These are phyloP conservation scores for Globisporangium polare DNA, from an alignment of 352 stramenopile species.

Conservation along the genomic window DNA sequence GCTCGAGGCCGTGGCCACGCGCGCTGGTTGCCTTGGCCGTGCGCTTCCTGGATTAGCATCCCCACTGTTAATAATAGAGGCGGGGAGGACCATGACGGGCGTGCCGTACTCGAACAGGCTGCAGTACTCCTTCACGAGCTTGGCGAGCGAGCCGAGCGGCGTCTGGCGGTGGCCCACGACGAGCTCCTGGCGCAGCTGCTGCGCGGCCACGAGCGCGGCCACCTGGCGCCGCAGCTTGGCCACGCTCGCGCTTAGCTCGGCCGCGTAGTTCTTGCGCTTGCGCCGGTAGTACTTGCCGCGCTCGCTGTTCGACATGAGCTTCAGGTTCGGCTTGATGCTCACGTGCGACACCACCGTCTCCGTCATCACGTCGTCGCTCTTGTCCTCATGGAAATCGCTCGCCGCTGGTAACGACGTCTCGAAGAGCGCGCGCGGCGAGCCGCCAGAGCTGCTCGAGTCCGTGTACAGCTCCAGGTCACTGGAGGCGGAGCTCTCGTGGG, in stretches of 20 bases:
- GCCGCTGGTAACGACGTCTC: neutral
- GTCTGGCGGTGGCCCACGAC: constrained; percentile 17
- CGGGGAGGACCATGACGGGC: constrained; percentile 22
- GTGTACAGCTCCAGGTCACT: neutral
- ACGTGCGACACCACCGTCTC: neutral
- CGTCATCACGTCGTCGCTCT: neutral
- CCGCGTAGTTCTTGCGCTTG: constrained; percentile 43
- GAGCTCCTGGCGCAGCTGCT: constrained; percentile 30
- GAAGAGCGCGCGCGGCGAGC: neutral
- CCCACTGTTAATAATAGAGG: neutral
- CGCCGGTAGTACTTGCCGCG: constrained; percentile 62
- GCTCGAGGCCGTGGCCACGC: constrained; percentile 19
- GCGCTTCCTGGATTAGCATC: neutral
- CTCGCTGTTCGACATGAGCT: constrained; percentile 61
- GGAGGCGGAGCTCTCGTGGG: neutral
- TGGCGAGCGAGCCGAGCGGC: constrained; percentile 20
- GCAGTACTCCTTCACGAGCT: constrained; percentile 50
- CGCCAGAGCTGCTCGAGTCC: constrained; percentile 1
- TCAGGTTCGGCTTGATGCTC: constrained; percentile 27
- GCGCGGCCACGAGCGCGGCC: constrained; percentile 26
- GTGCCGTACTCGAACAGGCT: constrained; percentile 40
- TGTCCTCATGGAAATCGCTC: neutral
- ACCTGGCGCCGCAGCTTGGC: constrained; percentile 47
- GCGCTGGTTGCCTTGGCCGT: constrained; percentile 18
- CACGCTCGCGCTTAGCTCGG: constrained; percentile 29